These are phyloP conservation scores for Xylaria sp. DNA, from an alignment of 2,329 filamentous ascomycete genomes.

Conservation along the genomic window DNA sequence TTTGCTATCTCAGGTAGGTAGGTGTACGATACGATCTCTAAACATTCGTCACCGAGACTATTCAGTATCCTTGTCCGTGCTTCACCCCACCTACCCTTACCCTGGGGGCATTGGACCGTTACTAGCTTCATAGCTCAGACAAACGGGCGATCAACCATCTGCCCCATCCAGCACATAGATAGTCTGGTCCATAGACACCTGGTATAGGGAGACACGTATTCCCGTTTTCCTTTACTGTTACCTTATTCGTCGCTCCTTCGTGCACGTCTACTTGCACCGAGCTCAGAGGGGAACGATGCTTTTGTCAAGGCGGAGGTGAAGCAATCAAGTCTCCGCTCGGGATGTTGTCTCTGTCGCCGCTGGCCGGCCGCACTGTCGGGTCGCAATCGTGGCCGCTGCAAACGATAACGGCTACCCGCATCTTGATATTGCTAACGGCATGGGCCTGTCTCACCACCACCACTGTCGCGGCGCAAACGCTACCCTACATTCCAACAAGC, in stretches of 20 bases:
- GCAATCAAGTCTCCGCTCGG: slow-evolving; percentile 43
- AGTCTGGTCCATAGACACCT: slow-evolving; percentile 17
- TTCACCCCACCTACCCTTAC: slow-evolving; percentile 28
- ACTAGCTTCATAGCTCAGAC: slow-evolving; percentile 10
- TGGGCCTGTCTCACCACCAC: slow-evolving; percentile 35
- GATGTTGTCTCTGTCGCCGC: slow-evolving; percentile 42
- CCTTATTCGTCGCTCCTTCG: slow-evolving; percentile 22
- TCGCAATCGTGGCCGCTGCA: slow-evolving; percentile 7
- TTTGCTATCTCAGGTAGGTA: background rate
- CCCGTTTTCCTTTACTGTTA: slow-evolving; percentile 4
- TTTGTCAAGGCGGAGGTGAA: slow-evolving; percentile 40
- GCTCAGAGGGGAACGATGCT: slow-evolving; percentile 42
- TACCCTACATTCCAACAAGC: slow-evolving; percentile 82
- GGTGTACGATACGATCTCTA: background rate
- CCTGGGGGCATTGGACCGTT: background rate
- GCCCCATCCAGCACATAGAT: slow-evolving; percentile 11
- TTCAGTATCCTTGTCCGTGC: slow-evolving; percentile 24
- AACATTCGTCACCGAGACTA: slow-evolving; percentile 8
- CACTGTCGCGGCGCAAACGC: slow-evolving; percentile 54
- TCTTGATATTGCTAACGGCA: slow-evolving; percentile 38
- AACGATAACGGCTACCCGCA: slow-evolving; percentile 41
- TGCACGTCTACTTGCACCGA: slow-evolving; percentile 11
- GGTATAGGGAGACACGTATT: slow-evolving; percentile 24
- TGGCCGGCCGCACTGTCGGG: slow-evolving; percentile 39
- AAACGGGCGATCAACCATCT: slow-evolving; percentile 14